A percentile compares a stretch with the other conserved stretches of the same genome.
Evolutionary conservation across 1,139 yeast genomes (phyloP).

Genomic region (Geotrichum reessii): DNA sequence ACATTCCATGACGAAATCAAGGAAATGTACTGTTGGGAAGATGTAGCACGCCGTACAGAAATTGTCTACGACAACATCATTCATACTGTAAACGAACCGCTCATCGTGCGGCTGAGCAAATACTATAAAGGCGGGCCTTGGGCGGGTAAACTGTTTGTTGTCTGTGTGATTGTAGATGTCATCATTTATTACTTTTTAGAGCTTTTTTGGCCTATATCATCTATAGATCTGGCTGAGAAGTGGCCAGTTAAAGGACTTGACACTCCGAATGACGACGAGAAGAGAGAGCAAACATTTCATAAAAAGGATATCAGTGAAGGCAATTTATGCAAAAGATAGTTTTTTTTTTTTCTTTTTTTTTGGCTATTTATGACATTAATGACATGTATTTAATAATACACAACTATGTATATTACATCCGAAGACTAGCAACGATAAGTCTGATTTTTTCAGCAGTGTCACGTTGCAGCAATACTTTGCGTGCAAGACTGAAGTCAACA

Average conservation of each 20-base stretch:
- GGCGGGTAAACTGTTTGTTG: constrained; percentile 76
- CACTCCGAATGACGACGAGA: not conserved
- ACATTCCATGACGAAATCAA: constrained; percentile 72
- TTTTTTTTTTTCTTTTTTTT: not conserved
- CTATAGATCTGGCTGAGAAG: constrained; percentile 66
- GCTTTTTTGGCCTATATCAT: constrained; percentile 58
- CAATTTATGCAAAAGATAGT: not conserved
- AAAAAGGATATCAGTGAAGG: not conserved
- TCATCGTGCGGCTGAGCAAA: constrained; percentile 50
- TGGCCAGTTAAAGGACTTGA: constrained; percentile 52
- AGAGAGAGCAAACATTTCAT: not conserved
- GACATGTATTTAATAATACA: not conserved
- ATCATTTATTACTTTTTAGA: constrained; percentile 60
- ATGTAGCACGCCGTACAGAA: constrained; percentile 83
- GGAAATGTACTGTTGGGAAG: constrained; percentile 87
- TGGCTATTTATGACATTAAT: not conserved
- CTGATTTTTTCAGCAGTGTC: constrained; percentile 6
- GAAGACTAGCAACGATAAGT: constrained; percentile 6
- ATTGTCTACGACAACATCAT: constrained; percentile 52
- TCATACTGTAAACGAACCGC: constrained; percentile 38
- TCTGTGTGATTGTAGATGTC: constrained; percentile 75
- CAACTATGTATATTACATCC: not conserved
- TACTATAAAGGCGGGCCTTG: constrained; percentile 73
- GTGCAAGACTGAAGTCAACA: not conserved
- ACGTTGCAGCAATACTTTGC: not conserved